Conservation (phyloP, 768 basidiomycete genomes). For the Stropharia rugosoannulata region DNA sequence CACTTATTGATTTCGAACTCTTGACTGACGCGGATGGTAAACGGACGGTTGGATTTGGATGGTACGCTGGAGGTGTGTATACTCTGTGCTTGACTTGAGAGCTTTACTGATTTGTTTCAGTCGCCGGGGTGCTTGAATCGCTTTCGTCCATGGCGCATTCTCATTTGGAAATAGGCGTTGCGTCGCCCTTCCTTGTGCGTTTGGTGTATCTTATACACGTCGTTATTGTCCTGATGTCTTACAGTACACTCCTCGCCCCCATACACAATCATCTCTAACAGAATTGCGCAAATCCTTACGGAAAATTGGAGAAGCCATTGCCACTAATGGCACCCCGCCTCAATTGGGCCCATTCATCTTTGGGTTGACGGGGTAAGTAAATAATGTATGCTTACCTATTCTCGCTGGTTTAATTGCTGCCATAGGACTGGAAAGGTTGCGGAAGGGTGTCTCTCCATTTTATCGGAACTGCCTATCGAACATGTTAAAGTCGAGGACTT, state of each 20-base stretch:
- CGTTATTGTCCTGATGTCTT: not conserved
- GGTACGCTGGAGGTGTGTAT: slow-evolving; percentile 81
- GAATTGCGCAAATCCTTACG: slow-evolving; percentile 52
- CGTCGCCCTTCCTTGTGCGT: slow-evolving; percentile 81
- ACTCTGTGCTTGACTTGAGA: not conserved
- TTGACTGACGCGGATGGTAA: slow-evolving; percentile 60
- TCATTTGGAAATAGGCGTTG: slow-evolving; percentile 74
- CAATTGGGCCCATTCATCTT: slow-evolving; percentile 75
- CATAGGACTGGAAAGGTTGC: slow-evolving; percentile 80
- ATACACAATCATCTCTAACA: slow-evolving; percentile 62
- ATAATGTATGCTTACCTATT: not conserved
- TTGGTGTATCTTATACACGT: not conserved
- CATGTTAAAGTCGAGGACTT: slow-evolving; percentile 34
- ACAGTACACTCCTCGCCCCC: slow-evolving; percentile 79
- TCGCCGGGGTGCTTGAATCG: slow-evolving; percentile 83
- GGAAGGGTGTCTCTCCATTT: slow-evolving; percentile 70
- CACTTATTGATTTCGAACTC: slow-evolving; percentile 83
- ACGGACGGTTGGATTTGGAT: slow-evolving; percentile 87
- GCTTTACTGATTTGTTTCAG: slow-evolving; percentile 36
- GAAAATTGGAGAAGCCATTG: slow-evolving; percentile 56
- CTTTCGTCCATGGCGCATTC: slow-evolving; percentile 76
- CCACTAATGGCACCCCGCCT: slow-evolving; percentile 55
- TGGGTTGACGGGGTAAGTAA: slow-evolving; percentile 75
- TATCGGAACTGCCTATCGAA: slow-evolving; percentile 68
- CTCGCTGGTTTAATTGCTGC: not conserved